Percentiles rank a stretch among this genome's conserved stretches.
phyloP scores from a whole-genome alignment of 129 eudicot genomes.

The Oenanthe sinensis region DNA sequence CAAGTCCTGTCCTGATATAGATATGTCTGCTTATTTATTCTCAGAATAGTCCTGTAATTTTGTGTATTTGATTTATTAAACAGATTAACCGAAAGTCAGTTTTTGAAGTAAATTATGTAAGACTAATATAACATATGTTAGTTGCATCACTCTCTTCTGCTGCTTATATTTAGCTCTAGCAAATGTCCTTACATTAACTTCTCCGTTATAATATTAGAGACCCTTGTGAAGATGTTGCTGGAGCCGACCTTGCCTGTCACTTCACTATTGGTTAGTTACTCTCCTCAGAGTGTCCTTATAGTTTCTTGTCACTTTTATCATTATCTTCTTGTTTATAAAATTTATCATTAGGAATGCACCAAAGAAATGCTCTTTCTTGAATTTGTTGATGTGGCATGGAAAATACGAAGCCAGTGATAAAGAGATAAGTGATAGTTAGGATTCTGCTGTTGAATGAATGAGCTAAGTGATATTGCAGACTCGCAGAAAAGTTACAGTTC shows the following conservation, averaged over 20 bases:
- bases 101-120: not conserved
- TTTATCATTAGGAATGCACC: not conserved
- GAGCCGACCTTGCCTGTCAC: constrained; percentile 40
- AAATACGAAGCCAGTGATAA: not conserved
- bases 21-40: not conserved
- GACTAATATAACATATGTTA: not conserved
- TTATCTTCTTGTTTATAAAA: not conserved
- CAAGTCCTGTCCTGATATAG: constrained; percentile 1
- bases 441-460: not conserved
- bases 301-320: not conserved
- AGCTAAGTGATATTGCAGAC: not conserved
- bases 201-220: constrained; percentile 36
- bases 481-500: not conserved
- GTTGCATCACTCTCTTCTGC: not conserved
- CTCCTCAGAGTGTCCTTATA: not conserved
- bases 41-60: not conserved
- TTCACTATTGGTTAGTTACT: constrained; percentile 51
- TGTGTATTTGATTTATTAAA: not conserved
- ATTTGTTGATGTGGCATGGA: not conserved
- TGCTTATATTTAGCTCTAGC: not conserved
- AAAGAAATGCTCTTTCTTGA: not conserved
- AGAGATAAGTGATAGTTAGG: not conserved
- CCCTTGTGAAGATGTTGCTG: constrained; percentile 53
- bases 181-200: constrained; percentile 1
- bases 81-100: not conserved